Evolutionary conservation across 1,284 basidiomycete species (phyloP).

Genomic region (Cutaneotrichosporon daszewskae): DNA sequence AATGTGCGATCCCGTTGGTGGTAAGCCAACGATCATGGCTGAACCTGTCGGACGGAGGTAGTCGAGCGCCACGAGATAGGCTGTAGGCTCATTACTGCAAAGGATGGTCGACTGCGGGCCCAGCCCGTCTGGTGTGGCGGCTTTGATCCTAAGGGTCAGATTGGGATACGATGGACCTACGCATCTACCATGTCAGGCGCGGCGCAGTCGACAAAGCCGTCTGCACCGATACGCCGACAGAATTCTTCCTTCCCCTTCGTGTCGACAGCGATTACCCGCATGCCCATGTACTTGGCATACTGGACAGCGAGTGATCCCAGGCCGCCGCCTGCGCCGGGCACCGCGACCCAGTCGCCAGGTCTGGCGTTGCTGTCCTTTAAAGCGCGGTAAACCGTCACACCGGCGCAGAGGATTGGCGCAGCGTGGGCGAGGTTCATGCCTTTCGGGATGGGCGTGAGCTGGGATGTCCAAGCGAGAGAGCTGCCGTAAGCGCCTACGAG

Average conservation of each 20-base stretch:
- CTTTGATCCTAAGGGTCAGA: slow-evolving; percentile 40
- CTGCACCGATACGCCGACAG: slow-evolving; percentile 58
- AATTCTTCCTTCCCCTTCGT: slow-evolving; percentile 58
- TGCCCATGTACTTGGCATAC: slow-evolving; percentile 67
- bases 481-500: slow-evolving; percentile 20
- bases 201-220: slow-evolving; percentile 73
- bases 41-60: slow-evolving; percentile 60
- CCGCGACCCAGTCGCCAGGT: slow-evolving; percentile 70
- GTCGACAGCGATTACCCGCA: slow-evolving; percentile 70
- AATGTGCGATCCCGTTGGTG: slow-evolving; percentile 53
- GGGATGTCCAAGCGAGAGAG: slow-evolving; percentile 53
- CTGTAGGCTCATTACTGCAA: slow-evolving; percentile 40
- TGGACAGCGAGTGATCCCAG: slow-evolving; percentile 57
- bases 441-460: slow-evolving; percentile 70
- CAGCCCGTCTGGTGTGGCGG: slow-evolving; percentile 58
- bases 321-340: slow-evolving; percentile 53
- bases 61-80: slow-evolving; percentile 63
- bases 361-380: slow-evolving; percentile 63
- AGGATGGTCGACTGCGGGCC: slow-evolving; percentile 71
- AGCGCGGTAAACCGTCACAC: slow-evolving; percentile 60
- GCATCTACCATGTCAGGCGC: slow-evolving; percentile 13
- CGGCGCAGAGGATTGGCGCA: slow-evolving; percentile 78
- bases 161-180: too few relatives aligned
- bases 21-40: slow-evolving; percentile 69
- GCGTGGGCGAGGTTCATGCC: slow-evolving; percentile 62